A percentile compares a stretch with the other conserved stretches of the same genome.
Evolutionary conservation across 2,329 filamentous ascomycete genomes (phyloP).

Genomic region (Fusarium tanahbumbuense): DNA sequence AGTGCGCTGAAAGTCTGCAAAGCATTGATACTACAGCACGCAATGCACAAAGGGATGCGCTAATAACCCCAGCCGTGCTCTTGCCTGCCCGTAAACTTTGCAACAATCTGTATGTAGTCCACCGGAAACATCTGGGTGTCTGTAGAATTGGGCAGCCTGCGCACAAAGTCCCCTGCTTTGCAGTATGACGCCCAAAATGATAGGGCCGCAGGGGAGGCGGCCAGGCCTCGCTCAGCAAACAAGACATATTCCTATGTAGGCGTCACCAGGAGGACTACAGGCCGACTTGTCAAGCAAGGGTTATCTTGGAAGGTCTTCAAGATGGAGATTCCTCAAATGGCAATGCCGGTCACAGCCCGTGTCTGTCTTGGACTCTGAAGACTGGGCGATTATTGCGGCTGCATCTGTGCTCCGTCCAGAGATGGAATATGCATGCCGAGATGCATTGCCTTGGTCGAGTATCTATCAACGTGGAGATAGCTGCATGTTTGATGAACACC

Average conservation of each 20-base stretch:
- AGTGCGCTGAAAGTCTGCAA: constrained; percentile 9
- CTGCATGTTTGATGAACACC: constrained; percentile 36
- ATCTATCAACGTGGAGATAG: constrained; percentile 28
- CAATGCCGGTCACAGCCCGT: not conserved
- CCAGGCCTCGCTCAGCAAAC: not conserved
- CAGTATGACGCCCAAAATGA: constrained; percentile 8
- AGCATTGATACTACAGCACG: constrained; percentile 3
- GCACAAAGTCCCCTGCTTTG: constrained; percentile 15
- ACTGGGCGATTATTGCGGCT: constrained; percentile 6
- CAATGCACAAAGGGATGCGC: constrained; percentile 6
- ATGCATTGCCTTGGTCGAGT: constrained; percentile 12
- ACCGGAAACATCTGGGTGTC: not conserved
- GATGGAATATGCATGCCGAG: constrained; percentile 23
- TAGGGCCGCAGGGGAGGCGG: constrained; percentile 7
- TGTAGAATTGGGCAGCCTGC: constrained; percentile 7
- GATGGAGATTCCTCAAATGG: not conserved
- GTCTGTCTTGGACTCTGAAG: constrained; percentile 1
- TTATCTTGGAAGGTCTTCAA: not conserved
- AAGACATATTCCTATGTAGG: constrained; percentile 2
- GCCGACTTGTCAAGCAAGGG: not conserved
- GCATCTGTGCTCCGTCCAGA: not conserved
- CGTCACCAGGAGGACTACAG: constrained; percentile 16
- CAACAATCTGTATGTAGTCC: not conserved
- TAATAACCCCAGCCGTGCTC: constrained; percentile 1
- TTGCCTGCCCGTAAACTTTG: not conserved